phyloP scores from a whole-genome alignment of 164 flowering plant genomes.

The Macadamia integrifolia region DNA sequence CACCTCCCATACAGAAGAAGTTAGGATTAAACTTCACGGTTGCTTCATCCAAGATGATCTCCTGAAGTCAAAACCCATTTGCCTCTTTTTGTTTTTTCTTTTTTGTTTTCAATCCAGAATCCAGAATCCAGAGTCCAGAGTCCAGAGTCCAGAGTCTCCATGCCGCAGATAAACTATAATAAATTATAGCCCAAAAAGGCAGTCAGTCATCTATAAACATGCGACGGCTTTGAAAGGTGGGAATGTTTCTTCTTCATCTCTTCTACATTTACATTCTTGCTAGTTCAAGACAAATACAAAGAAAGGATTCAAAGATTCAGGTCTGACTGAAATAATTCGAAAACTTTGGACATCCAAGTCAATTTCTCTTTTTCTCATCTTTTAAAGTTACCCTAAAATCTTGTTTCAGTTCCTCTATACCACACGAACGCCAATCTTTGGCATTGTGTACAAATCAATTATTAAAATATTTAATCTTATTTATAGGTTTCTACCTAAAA shows the following conservation, averaged over 20 bases:
- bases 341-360: too few relatives aligned
- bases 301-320: neutral
- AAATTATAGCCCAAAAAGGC: too few relatives aligned
- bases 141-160: neutral
- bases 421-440: too few relatives aligned
- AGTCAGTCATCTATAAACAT: conserved; percentile 4
- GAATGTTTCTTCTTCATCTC: conserved; percentile 1
- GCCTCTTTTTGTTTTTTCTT: neutral
- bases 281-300: neutral
- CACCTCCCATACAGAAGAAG: conserved; percentile 98
- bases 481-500: too few relatives aligned
- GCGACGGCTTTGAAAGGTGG: neutral
- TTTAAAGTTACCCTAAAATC: too few relatives aligned
- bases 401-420: too few relatives aligned
- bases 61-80: conserved; percentile 27
- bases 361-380: too few relatives aligned
- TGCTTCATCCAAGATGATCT: conserved; percentile 96
- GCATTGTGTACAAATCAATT: too few relatives aligned
- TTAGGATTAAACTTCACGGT: conserved; percentile 68
- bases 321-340: neutral
- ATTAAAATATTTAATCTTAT: too few relatives aligned
- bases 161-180: neutral
- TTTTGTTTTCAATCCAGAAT: neutral
- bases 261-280: neutral
- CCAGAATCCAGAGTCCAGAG: neutral